Evolutionary conservation across 2,329 filamentous ascomycete genomes (phyloP).

Genomic region (Laburnicola sp.): DNA sequence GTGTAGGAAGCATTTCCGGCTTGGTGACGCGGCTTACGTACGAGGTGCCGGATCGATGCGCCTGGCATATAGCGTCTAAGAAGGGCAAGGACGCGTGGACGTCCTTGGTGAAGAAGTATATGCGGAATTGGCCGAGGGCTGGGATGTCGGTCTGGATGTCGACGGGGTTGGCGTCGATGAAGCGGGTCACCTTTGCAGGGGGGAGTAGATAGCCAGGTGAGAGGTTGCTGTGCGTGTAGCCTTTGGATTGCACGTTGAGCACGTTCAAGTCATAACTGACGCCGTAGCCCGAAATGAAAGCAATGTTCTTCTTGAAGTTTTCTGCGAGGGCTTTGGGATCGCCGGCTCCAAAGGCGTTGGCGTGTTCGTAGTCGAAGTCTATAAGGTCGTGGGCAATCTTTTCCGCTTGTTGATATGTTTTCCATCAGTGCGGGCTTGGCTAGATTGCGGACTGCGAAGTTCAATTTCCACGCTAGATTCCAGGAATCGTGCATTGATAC

Average conservation of each 20-base stretch:
- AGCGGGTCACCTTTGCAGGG: slow-evolving; percentile 72
- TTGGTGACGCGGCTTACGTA: slow-evolving; percentile 63
- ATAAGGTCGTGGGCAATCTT: slow-evolving; percentile 51
- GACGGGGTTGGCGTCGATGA: slow-evolving; percentile 76
- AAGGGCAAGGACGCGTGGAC: slow-evolving; percentile 60
- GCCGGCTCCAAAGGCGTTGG: slow-evolving; percentile 59
- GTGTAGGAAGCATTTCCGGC: slow-evolving; percentile 65
- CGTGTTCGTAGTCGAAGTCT: slow-evolving; percentile 53
- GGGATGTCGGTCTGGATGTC: slow-evolving; percentile 79
- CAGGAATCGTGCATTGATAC: slow-evolving; percentile 50
- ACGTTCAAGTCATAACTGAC: slow-evolving; percentile 67
- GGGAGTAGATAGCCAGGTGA: slow-evolving; percentile 56
- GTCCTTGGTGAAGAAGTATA: slow-evolving; percentile 71
- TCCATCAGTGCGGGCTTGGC: slow-evolving; percentile 44
- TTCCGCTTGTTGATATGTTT: slow-evolving; percentile 46
- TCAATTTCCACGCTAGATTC: slow-evolving; percentile 52
- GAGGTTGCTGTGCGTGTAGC: slow-evolving; percentile 51
- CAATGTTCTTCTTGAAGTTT: slow-evolving; percentile 71
- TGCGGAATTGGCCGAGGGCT: slow-evolving; percentile 74
- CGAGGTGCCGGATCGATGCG: slow-evolving; percentile 56
- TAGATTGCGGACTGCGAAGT: slow-evolving; percentile 45
- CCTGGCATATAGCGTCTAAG: slow-evolving; percentile 61
- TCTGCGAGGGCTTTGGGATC: slow-evolving; percentile 65
- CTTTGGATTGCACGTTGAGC: slow-evolving; percentile 62
- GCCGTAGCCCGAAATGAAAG: slow-evolving; percentile 73